Evolutionary conservation across 2,329 filamentous ascomycete species (phyloP).

Genomic region (Sporothrix schenckii): DNA sequence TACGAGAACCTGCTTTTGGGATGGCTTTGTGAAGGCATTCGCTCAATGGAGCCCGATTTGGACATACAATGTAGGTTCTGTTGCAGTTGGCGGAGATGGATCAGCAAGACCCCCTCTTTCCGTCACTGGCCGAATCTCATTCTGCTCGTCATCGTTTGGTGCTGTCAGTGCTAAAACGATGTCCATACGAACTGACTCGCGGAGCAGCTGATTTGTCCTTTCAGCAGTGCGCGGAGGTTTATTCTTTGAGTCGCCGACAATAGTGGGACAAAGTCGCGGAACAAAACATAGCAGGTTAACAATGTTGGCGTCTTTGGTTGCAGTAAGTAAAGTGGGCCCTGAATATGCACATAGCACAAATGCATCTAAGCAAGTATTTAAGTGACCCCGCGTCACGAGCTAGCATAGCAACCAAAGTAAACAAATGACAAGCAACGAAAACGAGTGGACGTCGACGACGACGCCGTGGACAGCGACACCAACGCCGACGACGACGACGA

Average conservation of each 20-base stretch:
- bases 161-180: neutral
- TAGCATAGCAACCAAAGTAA: constrained; percentile 33
- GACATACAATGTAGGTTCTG: neutral
- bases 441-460: neutral
- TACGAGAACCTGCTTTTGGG: too few species aligned
- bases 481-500: neutral
- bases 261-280: neutral
- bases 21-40: neutral
- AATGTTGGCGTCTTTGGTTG: neutral
- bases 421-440: constrained; percentile 25
- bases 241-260: neutral
- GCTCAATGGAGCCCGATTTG: constrained; percentile 8
- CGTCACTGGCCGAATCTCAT: neutral
- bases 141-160: constrained; percentile 12
- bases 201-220: too few species aligned
- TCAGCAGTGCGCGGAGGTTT: neutral
- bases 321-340: neutral
- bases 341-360: neutral
- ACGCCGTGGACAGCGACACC: neutral
- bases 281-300: neutral
- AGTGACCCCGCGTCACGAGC: constrained; percentile 18
- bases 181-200: neutral
- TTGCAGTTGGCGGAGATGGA: constrained; percentile 13
- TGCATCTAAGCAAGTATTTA: constrained; percentile 20
- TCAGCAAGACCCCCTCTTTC: neutral